Evolutionary conservation across 2,329 filamentous ascomycete species (phyloP).

Genomic region (Ustulina deusta): DNA sequence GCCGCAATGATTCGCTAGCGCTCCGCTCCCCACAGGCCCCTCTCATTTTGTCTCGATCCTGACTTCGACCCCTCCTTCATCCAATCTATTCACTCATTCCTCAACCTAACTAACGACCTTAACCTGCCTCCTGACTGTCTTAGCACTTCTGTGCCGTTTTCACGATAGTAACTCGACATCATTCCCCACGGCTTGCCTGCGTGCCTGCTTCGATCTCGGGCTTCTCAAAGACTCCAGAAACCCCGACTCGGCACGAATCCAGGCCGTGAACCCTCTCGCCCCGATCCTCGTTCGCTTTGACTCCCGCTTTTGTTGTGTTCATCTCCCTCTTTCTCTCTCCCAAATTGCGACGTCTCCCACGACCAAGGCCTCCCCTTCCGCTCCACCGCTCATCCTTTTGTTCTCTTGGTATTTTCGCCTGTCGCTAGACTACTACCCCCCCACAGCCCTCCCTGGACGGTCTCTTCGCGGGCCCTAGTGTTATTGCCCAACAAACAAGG

Average conservation of each 20-base stretch:
- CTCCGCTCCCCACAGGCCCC: not conserved
- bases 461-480: constrained; percentile 40
- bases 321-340: not conserved
- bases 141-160: not conserved
- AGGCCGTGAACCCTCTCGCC: not conserved
- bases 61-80: constrained; percentile 24
- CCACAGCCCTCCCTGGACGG: constrained; percentile 34
- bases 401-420: not conserved
- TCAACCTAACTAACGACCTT: not conserved
- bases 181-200: not conserved
- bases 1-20: constrained; percentile 21
- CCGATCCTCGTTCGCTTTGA: not conserved
- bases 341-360: not conserved
- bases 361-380: not conserved
- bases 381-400: constrained; percentile 17
- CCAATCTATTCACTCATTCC: constrained; percentile 1
- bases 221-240: not conserved
- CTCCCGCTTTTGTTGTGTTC: not conserved
- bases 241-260: not conserved
- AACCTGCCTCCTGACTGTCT: too few relatives aligned
- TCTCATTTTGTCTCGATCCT: constrained; percentile 6
- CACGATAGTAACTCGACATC: constrained; percentile 9
- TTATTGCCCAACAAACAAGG: constrained; percentile 32
- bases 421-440: constrained; percentile 10
- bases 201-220: not conserved